Evolutionary conservation across 1,284 basidiomycete genomes (phyloP), one percentile per base, ranked within the genome.

Genomic region (Erythrobasidium hasegawianum): DNA sequence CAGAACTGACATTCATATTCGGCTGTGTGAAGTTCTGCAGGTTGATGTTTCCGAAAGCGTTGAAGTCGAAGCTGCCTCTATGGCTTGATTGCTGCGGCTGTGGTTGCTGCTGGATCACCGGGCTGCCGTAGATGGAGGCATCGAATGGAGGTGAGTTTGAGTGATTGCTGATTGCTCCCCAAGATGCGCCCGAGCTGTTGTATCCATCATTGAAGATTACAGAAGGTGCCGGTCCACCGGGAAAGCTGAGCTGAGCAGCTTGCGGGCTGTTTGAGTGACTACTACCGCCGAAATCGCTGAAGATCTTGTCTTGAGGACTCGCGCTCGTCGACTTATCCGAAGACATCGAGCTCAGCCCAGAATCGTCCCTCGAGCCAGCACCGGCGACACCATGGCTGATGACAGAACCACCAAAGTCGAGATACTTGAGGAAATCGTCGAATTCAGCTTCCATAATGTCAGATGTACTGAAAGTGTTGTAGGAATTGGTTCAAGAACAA

Each of bases 381-480:
- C 29, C 54, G 41, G 27, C 22, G 43, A 20, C 16, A 43, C 20
- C 7, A 41, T 16, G 18, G 29, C 18, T 20, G 54, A 57, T n/a
- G 13, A 40, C 54, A 13, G 54, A 41, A 11, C 33, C 54, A 29
- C 55, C 29, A 29, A 58, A 57, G 55, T 65, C 62, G 43, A 65
- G 56, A 40, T 65, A 65, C 55, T 56, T 41, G 47, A 65, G 62
- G 56, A 65, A 65, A 33, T 33, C 33, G 56, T 65, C 62, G 26
- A 65, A 65, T 22, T 65, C 62, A 41, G 50, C 54, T 14, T 64
- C 61, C 61, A 64, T 64, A 29, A 33, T 26, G 33, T 33, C 33
- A 33, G 33, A 33, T 33, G 11, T 33, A 33, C 11, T 4, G 33
- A 5, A 33, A 11, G 11, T 33, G 33, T 33, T 5, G 33, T 33